Evolutionary conservation across 192 early-diverging fungal species (phyloP).

Genomic region (Coemansia biformis): DNA sequence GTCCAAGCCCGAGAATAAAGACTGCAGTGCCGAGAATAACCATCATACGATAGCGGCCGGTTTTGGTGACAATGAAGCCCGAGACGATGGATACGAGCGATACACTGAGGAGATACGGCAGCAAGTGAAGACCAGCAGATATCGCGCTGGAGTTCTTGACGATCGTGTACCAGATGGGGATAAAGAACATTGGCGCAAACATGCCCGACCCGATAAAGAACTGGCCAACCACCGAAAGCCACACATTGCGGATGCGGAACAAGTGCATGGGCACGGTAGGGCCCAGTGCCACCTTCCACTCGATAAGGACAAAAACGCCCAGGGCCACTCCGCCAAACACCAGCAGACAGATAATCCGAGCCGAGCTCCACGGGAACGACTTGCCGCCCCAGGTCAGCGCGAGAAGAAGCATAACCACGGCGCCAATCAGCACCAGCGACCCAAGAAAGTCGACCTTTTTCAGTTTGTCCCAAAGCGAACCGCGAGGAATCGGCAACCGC

Average conservation of each 20-base stretch:
- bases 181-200: slow-evolving; percentile 56
- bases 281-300: slow-evolving; percentile 53
- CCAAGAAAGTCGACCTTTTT: slow-evolving; percentile 62
- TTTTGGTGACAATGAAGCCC: slow-evolving; percentile 58
- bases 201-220: slow-evolving; percentile 38
- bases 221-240: slow-evolving; percentile 14
- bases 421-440: slow-evolving; percentile 48
- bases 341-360: slow-evolving; percentile 57
- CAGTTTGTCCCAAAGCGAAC: slow-evolving; percentile 49
- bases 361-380: slow-evolving; percentile 62
- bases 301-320: slow-evolving; percentile 47
- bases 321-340: slow-evolving; percentile 50
- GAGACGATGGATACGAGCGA: slow-evolving; percentile 58
- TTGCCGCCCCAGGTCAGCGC: slow-evolving; percentile 71
- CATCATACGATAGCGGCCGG: slow-evolving; percentile 58
- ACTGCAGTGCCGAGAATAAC: slow-evolving; percentile 54
- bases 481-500: slow-evolving; percentile 30
- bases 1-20: slow-evolving; percentile 52
- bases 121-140: slow-evolving; percentile 60
- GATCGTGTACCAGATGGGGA: slow-evolving; percentile 62
- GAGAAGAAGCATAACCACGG: slow-evolving; percentile 60
- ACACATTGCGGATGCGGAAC: slow-evolving; percentile 51
- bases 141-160: slow-evolving; percentile 68
- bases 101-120: slow-evolving; percentile 72
- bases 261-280: slow-evolving; percentile 61